phyloP scores from a whole-genome alignment of 305 asterid species.

The Fraxinus nigra region DNA sequence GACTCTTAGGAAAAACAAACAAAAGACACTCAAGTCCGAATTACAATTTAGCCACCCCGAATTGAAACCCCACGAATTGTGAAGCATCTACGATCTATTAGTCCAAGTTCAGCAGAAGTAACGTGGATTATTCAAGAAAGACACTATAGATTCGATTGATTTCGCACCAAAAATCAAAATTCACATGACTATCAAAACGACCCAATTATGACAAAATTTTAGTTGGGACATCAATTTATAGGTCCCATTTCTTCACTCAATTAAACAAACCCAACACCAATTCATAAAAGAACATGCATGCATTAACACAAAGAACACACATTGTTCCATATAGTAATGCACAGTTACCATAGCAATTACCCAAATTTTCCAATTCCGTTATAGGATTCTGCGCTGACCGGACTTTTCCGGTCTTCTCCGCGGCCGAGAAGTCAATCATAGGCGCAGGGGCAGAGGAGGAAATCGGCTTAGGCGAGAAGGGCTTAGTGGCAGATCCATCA shows the following conservation, averaged over 20 bases:
- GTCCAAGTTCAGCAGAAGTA: neutral
- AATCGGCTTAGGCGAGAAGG: constrained; percentile 74
- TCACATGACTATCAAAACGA: constrained; percentile 20
- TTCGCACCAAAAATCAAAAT: constrained; percentile 9
- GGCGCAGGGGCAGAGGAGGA: constrained; percentile 74
- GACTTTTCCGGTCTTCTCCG: constrained; percentile 60
- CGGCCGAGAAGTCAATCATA: constrained; percentile 78
- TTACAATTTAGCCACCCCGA: neutral
- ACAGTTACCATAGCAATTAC: constrained; percentile 30
- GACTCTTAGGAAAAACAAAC: neutral
- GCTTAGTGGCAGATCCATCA: constrained; percentile 50
- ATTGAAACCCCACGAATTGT: neutral
- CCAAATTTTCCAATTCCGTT: constrained; percentile 46
- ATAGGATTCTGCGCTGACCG: constrained; percentile 50
- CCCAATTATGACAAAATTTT: constrained; percentile 29
- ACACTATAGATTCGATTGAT: constrained; percentile 18
- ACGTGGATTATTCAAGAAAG: neutral
- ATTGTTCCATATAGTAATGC: neutral
- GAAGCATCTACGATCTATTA: neutral
- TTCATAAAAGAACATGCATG: constrained; percentile 26
- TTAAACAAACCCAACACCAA: constrained; percentile 3
- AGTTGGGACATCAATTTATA: constrained; percentile 34
- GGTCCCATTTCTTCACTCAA: constrained; percentile 40
- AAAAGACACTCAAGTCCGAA: neutral
- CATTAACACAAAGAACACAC: constrained; percentile 5